A percentile compares a stretch with the other conserved stretches of the same genome.
Conservation (phyloP, 192 early-diverging fungal species). For the Phlyctochytrium arcticum region DNA sequence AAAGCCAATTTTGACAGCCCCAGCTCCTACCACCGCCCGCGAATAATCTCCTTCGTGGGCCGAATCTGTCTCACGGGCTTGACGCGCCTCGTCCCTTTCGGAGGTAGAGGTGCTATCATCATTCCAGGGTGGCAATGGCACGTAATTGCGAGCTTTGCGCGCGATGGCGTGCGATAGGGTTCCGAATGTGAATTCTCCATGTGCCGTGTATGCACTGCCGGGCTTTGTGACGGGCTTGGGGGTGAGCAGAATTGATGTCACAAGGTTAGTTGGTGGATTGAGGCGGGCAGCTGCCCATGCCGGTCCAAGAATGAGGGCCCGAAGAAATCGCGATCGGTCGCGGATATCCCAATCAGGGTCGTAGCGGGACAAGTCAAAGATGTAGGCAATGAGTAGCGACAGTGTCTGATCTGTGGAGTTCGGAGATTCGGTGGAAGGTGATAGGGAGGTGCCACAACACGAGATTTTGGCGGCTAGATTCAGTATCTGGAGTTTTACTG, state of each 20-base stretch:
- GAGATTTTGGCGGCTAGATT: conserved; percentile 72
- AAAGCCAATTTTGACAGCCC: neutral
- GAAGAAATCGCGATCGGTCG: conserved; percentile 78
- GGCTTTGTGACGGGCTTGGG: neutral
- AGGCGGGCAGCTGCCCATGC: conserved; percentile 12
- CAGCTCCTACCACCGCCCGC: conserved; percentile 7
- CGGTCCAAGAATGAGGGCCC: conserved; percentile 39
- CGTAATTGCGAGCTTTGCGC: conserved; percentile 55
- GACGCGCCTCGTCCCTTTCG: conserved; percentile 44
- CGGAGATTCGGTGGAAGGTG: no score
- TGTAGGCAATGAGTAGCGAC: conserved; percentile 62
- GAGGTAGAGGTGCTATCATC: neutral
- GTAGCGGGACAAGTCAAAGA: conserved; percentile 84
- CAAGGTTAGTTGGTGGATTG: no score
- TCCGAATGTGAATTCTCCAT: conserved; percentile 34
- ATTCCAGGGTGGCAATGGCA: conserved; percentile 79
- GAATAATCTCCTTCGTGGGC: conserved; percentile 33
- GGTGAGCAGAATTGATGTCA: neutral
- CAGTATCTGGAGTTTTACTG: conserved; percentile 79
- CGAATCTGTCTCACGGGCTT: conserved; percentile 39
- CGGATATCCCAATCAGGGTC: conserved; percentile 87
- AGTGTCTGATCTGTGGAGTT: no score
- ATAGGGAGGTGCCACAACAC: conserved; percentile 3
- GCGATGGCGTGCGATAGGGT: conserved; percentile 45
- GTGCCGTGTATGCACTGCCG: neutral